Conservation (phyloP, 2,329 filamentous ascomycete species). For the Pseudocercospora eumusae region DNA sequence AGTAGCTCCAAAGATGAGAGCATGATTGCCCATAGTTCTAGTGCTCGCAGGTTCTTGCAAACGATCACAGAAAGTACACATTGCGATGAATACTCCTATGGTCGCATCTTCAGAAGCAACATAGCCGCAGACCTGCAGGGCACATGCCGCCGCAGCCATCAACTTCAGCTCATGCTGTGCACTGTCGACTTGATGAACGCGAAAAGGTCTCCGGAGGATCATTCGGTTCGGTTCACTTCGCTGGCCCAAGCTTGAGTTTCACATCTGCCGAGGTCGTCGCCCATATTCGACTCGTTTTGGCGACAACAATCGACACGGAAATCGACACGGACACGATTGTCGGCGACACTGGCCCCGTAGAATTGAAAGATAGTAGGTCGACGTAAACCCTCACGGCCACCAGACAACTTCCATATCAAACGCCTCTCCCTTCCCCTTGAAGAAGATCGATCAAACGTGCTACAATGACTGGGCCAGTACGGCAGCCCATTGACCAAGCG, state of each 20-base stretch:
- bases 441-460: neutral
- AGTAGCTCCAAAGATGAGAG: slow-evolving; percentile 47
- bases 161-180: neutral
- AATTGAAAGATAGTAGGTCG: neutral
- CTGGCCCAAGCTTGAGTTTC: slow-evolving; percentile 6
- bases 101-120: neutral
- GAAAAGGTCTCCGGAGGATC: neutral
- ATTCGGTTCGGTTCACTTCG: neutral
- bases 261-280: neutral
- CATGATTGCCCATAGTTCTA: slow-evolving; percentile 22
- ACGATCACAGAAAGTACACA: slow-evolving; percentile 1
- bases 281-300: neutral
- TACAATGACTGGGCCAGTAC: slow-evolving; percentile 76
- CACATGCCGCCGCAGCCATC: neutral
- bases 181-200: neutral
- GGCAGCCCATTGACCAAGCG: slow-evolving; percentile 83
- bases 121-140: neutral
- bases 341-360: neutral
- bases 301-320: neutral
- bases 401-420: neutral
- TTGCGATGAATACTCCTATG: neutral
- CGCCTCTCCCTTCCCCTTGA: neutral
- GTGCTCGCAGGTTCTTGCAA: neutral
- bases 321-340: too few relatives aligned
- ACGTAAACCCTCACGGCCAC: neutral